Evolutionary conservation across 108 stramenopile genomes (phyloP).

Genomic region (Skeletonema tropicum): DNA sequence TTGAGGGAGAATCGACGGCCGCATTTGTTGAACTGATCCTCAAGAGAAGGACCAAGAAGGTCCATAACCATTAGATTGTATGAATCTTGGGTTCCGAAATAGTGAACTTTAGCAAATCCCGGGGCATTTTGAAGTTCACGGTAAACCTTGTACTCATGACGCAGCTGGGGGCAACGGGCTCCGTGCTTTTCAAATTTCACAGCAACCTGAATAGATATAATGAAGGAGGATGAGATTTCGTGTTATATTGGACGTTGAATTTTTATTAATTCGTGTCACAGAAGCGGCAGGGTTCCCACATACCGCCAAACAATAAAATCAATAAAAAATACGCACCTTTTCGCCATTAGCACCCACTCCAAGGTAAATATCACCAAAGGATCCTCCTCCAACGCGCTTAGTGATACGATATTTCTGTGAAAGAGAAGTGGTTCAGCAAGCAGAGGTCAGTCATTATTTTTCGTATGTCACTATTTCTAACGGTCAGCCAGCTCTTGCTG

Average conservation of each 20-base stretch:
- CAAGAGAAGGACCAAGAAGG: conserved; percentile 95
- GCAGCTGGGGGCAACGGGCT: conserved; percentile 95
- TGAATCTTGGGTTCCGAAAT: conserved; percentile 96
- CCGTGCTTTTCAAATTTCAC: conserved; percentile 94
- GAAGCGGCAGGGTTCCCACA: not conserved
- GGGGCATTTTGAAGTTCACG: conserved; percentile 97
- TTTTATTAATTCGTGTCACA: not conserved
- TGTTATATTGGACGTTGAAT: not conserved
- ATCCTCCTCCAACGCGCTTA: conserved; percentile 98
- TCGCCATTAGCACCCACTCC: conserved; percentile 91
- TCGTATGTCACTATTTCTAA: not conserved
- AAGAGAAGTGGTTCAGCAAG: conserved; percentile 14
- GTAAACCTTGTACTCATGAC: conserved; percentile 99
- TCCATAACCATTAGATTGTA: conserved; percentile 99
- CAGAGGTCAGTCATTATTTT: not conserved
- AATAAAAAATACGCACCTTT: conserved; percentile 51
- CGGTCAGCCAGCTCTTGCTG: not conserved
- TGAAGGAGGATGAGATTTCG: not conserved
- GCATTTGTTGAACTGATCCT: conserved; percentile 99
- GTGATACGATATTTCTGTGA: conserved; percentile 96
- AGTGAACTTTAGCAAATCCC: conserved; percentile 95
- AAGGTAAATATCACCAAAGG: conserved; percentile 99
- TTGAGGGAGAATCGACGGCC: conserved; percentile 94
- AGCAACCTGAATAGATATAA: conserved; percentile 71
- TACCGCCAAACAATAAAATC: not conserved